Base-by-base conservation (phyloP, 805 yeast genomes). In the Lipomyces oligophaga region DNA sequence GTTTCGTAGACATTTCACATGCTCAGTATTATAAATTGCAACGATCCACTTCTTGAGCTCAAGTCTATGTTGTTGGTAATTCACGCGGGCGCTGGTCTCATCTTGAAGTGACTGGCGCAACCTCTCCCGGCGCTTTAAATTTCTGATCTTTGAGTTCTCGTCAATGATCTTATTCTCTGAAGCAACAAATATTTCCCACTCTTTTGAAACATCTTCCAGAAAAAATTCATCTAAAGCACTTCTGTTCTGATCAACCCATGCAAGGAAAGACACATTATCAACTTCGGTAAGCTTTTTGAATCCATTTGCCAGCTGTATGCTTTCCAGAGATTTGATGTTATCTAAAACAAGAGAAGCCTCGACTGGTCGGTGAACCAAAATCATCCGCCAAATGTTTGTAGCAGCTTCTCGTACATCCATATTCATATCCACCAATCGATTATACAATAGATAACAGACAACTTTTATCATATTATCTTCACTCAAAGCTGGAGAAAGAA, bases 1-100 rank as follows among this genome's bases (percentile, higher is more conserved):
- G 41, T 75, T 72, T 26, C 87, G 69, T 47, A 75, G 72, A 47
- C 67, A 72, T 47, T 73, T 75, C 58, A 42, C 67, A 73, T 35
- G 58, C 61, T 59, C 60, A 27, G 57, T 61, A 61, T 59, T 43
- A 53, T 51, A 38, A 41, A 54, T 59, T 10, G 60, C 58, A 10
- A 48, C 38, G 21, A 45, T 43, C 65, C 65, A 63, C 26, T 44
- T 34, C 28, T 47, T 39, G 27, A 55, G 24, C 13, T 58, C 38
- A 26, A 43, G 43, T 26, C 55, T 45, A 39, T 47, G 56, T 13
- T 52, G 52, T 16, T 33, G 34, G 24, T 44, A 47, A 6, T 44
- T 42, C 3, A 37, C 10, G 7, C 50, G 43, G 4, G 7, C 32
- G 34, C 47, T 49, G 19, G 31, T 39, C 13, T 52, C 55, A 3